phyloP scores from a whole-genome alignment of 2,329 filamentous ascomycete genomes.

The Penicillium sumatraense region DNA sequence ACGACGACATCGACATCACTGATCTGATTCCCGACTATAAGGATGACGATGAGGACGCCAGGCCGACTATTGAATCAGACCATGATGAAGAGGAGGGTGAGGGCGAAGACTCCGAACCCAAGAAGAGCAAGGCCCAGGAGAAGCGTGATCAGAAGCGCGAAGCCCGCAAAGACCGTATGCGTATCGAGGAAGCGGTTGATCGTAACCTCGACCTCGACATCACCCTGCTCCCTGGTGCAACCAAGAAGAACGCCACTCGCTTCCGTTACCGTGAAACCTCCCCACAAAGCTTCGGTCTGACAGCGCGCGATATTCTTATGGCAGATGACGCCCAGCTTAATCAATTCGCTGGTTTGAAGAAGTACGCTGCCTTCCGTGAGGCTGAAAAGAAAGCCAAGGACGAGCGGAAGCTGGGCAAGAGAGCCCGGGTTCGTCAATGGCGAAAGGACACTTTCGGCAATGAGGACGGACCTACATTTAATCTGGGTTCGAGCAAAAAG shows the following conservation, averaged over 20 bases:
- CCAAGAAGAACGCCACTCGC: slow-evolving; percentile 54
- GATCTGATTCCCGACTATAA: slow-evolving; percentile 88
- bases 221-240: slow-evolving; percentile 61
- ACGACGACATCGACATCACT: slow-evolving; percentile 96
- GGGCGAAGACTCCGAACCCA: slow-evolving; percentile 52
- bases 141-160: slow-evolving; percentile 67
- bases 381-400: slow-evolving; percentile 87
- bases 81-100: slow-evolving; percentile 56
- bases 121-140: slow-evolving; percentile 54
- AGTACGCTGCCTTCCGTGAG: slow-evolving; percentile 87
- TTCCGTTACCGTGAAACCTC: slow-evolving; percentile 97
- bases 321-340: slow-evolving; percentile 86
- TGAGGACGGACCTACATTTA: slow-evolving; percentile 55
- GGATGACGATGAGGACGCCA: slow-evolving; percentile 62
- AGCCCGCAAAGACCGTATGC: slow-evolving; percentile 78
- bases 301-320: slow-evolving; percentile 86
- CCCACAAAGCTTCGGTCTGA: slow-evolving; percentile 86
- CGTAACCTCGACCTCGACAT: slow-evolving; percentile 75
- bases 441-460: slow-evolving; percentile 69
- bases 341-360: slow-evolving; percentile 90
- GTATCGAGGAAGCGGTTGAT: slow-evolving; percentile 86
- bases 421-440: slow-evolving; percentile 88
- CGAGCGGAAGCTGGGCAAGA: slow-evolving; percentile 87
- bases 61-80: slow-evolving; percentile 61
- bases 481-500: slow-evolving; percentile 30